Base-by-base conservation (phyloP, 2,329 filamentous ascomycete genomes). In the Aspergillus unguis region DNA sequence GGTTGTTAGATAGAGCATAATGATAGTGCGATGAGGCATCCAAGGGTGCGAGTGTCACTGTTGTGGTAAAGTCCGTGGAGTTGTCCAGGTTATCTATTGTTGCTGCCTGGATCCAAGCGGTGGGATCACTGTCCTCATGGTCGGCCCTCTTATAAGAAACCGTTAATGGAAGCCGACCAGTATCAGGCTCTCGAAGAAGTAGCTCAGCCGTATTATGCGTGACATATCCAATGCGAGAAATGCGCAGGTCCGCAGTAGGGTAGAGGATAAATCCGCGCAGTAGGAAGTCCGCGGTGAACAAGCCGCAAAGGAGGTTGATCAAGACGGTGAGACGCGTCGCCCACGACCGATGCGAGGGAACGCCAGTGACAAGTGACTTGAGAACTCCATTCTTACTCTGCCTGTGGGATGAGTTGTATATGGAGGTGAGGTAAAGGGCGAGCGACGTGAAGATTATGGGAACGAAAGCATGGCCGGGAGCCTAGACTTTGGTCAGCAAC, bases 201-300 rank as follows among this genome's bases (percentile, higher is more conserved):
- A 99, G 80, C 55, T 85, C 91, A 25, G 91, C 94, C 51, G 86
- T 86, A 0, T 79, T 82, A 17, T 88, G 82, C 4, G 91, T 95
- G 28, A 97, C 86, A 68, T 92, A 92, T 27, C 94, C 94, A 11
- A 96, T 77, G 6, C 94, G 83, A 37, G 89, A 88, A 68, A 99
- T 95, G 0, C 91, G 89, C 8, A 96, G 76, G 58, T 95, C 85
- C 28, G 88, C 75, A 27, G 79, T 84, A 3, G 86, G 84, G 68
- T 95, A 80, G 32, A 87, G 80, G 54, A 86, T 70, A 8, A 84
- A 83, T 2, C 87, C 86, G 23, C 88, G 83, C 65, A 88, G 91
- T 10, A 95, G 78, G 36, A 92, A 82, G 69, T 99, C 94, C 27
- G 86, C 79, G 0, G 86, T 82, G 71, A 92, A 82, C 6, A 82